phyloP scores from a whole-genome alignment of 164 flowering plant species.

The Houttuynia cordata region DNA sequence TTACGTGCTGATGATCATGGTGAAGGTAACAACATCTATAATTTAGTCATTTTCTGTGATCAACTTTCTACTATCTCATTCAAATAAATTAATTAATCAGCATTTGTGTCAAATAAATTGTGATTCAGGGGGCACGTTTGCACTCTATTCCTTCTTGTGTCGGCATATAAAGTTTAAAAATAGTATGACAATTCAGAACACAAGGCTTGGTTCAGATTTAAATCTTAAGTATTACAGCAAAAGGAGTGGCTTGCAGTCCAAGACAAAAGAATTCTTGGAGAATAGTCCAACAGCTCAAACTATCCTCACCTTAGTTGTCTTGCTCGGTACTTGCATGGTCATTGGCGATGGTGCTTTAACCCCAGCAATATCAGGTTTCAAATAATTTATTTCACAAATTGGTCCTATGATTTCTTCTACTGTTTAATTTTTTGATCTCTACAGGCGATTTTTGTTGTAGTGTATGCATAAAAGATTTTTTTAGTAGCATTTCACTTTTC shows the following conservation, averaged over 20 bases:
- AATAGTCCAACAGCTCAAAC: constrained; percentile 7
- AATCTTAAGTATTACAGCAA: constrained; percentile 6
- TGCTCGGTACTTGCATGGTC: constrained; percentile 24
- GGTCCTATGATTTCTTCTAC: neutral
- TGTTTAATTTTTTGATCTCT: neutral
- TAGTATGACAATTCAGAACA: constrained; percentile 4
- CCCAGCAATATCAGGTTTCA: constrained; percentile 20
- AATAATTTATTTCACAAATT: neutral
- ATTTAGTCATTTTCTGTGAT: too few species aligned
- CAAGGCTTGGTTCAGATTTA: constrained; percentile 10
- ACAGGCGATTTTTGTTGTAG: too few species aligned
- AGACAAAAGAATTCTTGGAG: constrained; percentile 18
- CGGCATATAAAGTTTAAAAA: constrained; percentile 11
- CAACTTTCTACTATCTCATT: too few species aligned
- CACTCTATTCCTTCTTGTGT: constrained; percentile 15
- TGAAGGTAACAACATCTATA: constrained; percentile 7
- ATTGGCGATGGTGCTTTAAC: constrained; percentile 29
- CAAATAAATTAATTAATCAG: too few species aligned
- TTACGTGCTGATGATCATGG: constrained; percentile 23
- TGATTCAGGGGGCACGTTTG: constrained; percentile 21
- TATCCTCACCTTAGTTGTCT: constrained; percentile 14
- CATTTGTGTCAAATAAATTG: neutral
- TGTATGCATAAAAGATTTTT: neutral
- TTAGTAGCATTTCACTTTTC: neutral
- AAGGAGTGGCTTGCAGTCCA: constrained; percentile 7